Conservation (phyloP, 768 basidiomycete genomes). For the Crucibulum laeve region DNA sequence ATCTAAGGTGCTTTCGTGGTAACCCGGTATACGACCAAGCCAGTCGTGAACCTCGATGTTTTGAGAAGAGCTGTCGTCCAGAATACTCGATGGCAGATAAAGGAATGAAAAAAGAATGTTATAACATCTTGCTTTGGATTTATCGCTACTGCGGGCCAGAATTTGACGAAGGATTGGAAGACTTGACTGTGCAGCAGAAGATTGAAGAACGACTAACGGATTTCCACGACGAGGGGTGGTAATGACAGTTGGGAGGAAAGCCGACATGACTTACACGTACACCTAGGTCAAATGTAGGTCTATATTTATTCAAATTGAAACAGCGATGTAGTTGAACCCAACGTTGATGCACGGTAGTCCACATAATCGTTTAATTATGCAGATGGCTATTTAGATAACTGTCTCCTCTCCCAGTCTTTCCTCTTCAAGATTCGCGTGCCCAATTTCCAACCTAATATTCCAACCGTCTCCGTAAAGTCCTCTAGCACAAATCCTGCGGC, state of each 20-base stretch:
- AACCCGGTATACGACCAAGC: conserved; percentile 48
- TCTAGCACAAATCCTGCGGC: conserved; percentile 47
- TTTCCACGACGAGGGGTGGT: not conserved
- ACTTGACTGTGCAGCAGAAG: conserved; percentile 21
- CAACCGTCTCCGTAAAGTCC: conserved; percentile 39
- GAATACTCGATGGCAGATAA: conserved; percentile 43
- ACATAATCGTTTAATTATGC: not conserved
- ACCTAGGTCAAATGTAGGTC: not conserved
- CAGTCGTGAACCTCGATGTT: conserved; percentile 44
- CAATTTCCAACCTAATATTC: conserved; percentile 55
- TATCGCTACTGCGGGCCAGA: conserved; percentile 15
- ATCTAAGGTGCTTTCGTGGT: conserved; percentile 31
- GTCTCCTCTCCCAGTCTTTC: conserved; percentile 37
- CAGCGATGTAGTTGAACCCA: not conserved
- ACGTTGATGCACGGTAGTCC: not conserved
- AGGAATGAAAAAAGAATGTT: conserved; percentile 55
- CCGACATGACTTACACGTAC: not conserved
- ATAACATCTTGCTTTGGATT: conserved; percentile 3
- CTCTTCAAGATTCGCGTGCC: conserved; percentile 38
- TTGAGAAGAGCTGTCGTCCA: conserved; percentile 17
- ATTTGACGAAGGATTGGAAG: conserved; percentile 51
- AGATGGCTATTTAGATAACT: conserved; percentile 3
- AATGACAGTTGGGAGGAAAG: not conserved
- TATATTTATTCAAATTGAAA: not conserved
- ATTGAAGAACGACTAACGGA: conserved; percentile 5